Conservation (phyloP, 192 early-diverging fungal genomes). For the Paraglomus occultum region DNA sequence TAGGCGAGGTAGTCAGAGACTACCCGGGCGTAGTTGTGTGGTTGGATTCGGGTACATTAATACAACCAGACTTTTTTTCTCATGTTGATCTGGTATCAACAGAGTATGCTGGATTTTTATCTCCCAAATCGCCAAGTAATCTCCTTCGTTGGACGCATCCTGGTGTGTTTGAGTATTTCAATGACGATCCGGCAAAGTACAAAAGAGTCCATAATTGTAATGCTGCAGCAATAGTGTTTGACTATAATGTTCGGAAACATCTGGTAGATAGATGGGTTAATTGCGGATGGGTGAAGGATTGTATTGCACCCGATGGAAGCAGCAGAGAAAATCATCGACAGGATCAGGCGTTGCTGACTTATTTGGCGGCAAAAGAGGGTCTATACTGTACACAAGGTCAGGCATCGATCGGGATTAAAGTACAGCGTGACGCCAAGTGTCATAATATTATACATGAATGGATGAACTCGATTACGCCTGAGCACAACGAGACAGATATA, state of each 20-base stretch:
- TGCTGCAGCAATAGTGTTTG: slow-evolving; percentile 52
- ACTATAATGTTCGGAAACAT: slow-evolving; percentile 27
- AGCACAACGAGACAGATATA: not conserved
- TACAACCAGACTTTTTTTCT: slow-evolving; percentile 46
- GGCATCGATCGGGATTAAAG: slow-evolving; percentile 46
- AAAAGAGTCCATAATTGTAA: slow-evolving; percentile 45
- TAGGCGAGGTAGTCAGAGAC: slow-evolving; percentile 45
- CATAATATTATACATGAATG: slow-evolving; percentile 40
- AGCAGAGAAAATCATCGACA: slow-evolving; percentile 54
- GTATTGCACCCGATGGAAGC: slow-evolving; percentile 52
- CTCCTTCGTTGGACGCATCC: slow-evolving; percentile 48
- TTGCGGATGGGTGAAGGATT: slow-evolving; percentile 41
- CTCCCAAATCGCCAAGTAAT: slow-evolving; percentile 38
- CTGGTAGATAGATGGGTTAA: slow-evolving; percentile 39
- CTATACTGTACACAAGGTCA: slow-evolving; percentile 41
- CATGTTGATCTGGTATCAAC: slow-evolving; percentile 40
- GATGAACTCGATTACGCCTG: slow-evolving; percentile 37
- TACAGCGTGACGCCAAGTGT: slow-evolving; percentile 50
- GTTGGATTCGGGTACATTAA: slow-evolving; percentile 51
- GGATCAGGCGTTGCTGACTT: slow-evolving; percentile 54
- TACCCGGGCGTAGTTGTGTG: slow-evolving; percentile 46
- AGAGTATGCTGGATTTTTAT: slow-evolving; percentile 49
- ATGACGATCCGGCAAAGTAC: slow-evolving; percentile 37
- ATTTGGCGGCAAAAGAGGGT: slow-evolving; percentile 40
- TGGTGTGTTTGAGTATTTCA: slow-evolving; percentile 46